Conservation (phyloP, 257 asterid genomes). For the Cruciata laevipes region DNA sequence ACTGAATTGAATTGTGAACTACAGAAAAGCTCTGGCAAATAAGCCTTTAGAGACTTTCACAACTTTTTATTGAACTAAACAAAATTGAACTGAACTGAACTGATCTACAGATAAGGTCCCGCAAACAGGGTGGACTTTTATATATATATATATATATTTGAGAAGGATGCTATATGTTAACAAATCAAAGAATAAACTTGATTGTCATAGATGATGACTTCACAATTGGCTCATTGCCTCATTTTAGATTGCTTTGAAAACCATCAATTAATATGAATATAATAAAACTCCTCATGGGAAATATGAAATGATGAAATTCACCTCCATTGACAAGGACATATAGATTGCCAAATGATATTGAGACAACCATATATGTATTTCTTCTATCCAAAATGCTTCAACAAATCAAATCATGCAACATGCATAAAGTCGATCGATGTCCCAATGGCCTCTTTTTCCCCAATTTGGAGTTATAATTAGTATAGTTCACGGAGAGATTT, state of each 20-base stretch:
- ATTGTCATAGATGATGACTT: background rate
- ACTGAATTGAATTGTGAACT: too few species aligned
- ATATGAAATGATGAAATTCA: background rate
- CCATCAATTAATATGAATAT: background rate
- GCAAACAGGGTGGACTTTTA: too few species aligned
- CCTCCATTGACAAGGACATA: constrained; percentile 2
- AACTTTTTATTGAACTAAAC: too few species aligned
- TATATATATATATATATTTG: too few species aligned
- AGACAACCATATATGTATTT: background rate
- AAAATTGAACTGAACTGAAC: too few species aligned
- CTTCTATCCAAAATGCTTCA: background rate
- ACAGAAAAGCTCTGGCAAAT: too few species aligned
- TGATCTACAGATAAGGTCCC: too few species aligned
- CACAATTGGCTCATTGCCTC: background rate
- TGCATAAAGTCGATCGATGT: background rate
- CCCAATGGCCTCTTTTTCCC: background rate
- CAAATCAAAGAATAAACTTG: background rate
- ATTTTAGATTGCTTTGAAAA: background rate
- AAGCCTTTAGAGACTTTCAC: too few species aligned
- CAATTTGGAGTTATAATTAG: background rate
- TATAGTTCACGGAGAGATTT: background rate
- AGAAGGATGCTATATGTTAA: too few species aligned
- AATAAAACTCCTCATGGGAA: background rate
- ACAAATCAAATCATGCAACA: background rate
- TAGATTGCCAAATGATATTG: constrained; percentile 4